Base-by-base conservation (phyloP, 805 yeast species). In the Diddensiella santjacobensis region DNA sequence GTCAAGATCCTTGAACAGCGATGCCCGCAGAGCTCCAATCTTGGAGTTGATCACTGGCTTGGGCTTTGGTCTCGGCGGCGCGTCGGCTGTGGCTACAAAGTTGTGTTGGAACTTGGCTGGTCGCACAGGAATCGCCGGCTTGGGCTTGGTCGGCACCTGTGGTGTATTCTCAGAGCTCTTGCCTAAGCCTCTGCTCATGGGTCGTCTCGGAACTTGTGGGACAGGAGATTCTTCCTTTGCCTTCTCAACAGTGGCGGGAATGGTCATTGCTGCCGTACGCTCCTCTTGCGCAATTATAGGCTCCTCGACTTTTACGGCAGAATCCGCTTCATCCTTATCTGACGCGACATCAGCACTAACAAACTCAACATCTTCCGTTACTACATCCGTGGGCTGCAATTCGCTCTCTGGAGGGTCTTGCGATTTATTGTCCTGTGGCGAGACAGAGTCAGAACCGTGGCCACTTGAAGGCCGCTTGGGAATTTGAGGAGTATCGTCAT, bases 1-100 rank as follows among this genome's bases (percentile, higher is more conserved):
- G 26, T 52, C 49, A 15, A 58, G 48, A 33, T 58, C 60, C 26
- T 50, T 55, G 45, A 58, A 58, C 26, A 58, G 48, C 2, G 60
- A 51, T 2, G 58, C 57, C 33, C 53, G 45, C 39, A 57, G 45
- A 2, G 59, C 58, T 3, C 60, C 59, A 17, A 58, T 48, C 29
- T 50, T 55, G 24, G 55, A 49, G 26, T 43, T 41, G 26, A 50
- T 42, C 44, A 49, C 49, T 11, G 58, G 58, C 42, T 58, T 58
- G 17, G 52, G 46, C 44, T 49, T 52, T 10, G 61, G 58, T 37
- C 43, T 49, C 3, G 55, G 54, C 2, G 52, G 50, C 2, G 42
- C 49, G 11, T 49, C 49, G 17, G 39, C 44, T 3, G 41, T 31
- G 15, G 45, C 24, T 22, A 30, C 19, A 31, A 19, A 18, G 24